Conservation (phyloP, 306 rosid genomes). For the Gastrolobium villosum region DNA sequence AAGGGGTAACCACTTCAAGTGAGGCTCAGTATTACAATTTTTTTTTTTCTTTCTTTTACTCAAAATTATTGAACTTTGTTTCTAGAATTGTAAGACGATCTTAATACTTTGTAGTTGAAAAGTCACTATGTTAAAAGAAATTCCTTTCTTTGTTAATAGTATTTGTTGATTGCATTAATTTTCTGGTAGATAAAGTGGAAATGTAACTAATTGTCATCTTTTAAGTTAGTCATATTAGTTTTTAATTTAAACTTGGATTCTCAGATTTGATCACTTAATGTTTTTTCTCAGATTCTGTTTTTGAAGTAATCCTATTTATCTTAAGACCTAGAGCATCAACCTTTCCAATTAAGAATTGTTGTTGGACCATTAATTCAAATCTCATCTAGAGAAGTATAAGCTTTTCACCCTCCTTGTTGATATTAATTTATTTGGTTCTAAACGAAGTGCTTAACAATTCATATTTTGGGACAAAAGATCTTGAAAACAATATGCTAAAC, state of each 20-base stretch:
- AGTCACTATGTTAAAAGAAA: background rate
- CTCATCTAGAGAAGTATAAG: constrained; percentile 1
- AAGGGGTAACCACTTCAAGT: background rate
- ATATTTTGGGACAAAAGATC: background rate
- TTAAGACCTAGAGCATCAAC: background rate
- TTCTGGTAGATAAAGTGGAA: constrained; percentile 15
- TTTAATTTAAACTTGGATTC: constrained; percentile 1
- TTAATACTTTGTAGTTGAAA: background rate
- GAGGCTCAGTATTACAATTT: background rate
- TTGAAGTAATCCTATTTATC: background rate
- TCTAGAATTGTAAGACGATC: background rate
- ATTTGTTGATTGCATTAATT: constrained; percentile 14
- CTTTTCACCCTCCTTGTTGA: background rate
- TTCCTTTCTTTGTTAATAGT: background rate
- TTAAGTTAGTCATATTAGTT: background rate
- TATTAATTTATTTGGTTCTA: background rate
- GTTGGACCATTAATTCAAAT: background rate
- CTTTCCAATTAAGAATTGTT: constrained; percentile 6
- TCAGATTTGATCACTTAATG: background rate
- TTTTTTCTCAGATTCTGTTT: background rate
- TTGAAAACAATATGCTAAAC: background rate
- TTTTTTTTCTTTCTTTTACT: background rate
- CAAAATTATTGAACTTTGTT: background rate
- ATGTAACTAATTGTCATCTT: background rate
- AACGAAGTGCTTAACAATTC: background rate